These are phyloP conservation scores for Kwoniella bestiolae DNA, from an alignment of 768 basidiomycete genomes.

Conservation along the genomic window DNA sequence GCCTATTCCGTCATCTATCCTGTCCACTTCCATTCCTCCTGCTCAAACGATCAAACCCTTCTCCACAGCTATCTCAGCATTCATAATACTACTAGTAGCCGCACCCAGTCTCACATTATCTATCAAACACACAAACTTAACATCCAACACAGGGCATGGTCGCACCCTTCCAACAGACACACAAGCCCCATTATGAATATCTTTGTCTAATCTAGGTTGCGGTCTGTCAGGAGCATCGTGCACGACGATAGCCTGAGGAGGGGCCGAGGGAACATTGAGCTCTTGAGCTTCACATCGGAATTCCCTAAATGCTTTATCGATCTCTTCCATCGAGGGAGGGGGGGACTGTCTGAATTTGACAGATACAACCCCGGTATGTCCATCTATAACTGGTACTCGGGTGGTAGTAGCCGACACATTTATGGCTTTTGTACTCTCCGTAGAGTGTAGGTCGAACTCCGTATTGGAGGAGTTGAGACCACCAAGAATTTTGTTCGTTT, in stretches of 20 bases:
- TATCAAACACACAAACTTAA: conserved; percentile 90
- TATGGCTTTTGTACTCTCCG: conserved; percentile 65
- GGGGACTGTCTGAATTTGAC: conserved; percentile 79
- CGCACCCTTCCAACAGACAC: conserved; percentile 89
- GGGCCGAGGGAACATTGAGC: conserved; percentile 75
- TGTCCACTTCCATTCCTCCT: too few relatives aligned
- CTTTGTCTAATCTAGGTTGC: conserved; percentile 88
- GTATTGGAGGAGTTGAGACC: conserved; percentile 66
- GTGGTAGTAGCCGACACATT: conserved; percentile 90
- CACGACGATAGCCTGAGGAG: conserved; percentile 80
- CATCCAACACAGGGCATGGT: conserved; percentile 86
- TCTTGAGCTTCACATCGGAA: conserved; percentile 78
- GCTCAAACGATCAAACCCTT: conserved; percentile 62
- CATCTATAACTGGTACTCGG: conserved; percentile 93
- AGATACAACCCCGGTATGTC: conserved; percentile 88
- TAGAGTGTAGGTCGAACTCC: conserved; percentile 81
- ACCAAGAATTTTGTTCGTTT: conserved; percentile 94
- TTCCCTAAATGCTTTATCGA: conserved; percentile 74
- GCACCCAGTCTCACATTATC: conserved; percentile 97
- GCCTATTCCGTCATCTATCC: too few relatives aligned
- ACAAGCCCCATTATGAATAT: conserved; percentile 86
- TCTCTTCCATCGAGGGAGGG: conserved; percentile 82
- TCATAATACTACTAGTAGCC: conserved; percentile 95
- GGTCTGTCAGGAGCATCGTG: conserved; percentile 92
- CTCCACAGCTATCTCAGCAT: conserved; percentile 89